These are phyloP conservation scores for Ogataea angusta DNA, from an alignment of 805 yeast genomes.

Conservation along the genomic window DNA sequence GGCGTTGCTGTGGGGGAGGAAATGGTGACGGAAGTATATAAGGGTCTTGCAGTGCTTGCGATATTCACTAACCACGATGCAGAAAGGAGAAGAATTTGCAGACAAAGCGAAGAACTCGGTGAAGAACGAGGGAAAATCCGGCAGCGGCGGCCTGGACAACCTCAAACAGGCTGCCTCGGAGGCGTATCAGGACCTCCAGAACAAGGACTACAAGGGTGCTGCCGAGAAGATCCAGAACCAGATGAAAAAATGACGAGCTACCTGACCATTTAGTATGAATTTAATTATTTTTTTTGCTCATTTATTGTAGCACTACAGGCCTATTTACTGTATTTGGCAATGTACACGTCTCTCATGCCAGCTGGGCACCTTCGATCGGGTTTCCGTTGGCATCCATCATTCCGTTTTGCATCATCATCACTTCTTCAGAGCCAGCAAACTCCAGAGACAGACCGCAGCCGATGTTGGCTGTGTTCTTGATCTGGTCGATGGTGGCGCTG, in stretches of 20 bases:
- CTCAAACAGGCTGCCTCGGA: slow-evolving; percentile 70
- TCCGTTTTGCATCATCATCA: slow-evolving; percentile 88
- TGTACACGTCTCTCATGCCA: slow-evolving; percentile 6
- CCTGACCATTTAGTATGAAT: slow-evolving; percentile 22
- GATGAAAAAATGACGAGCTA: slow-evolving; percentile 38
- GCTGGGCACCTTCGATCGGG: slow-evolving; percentile 72
- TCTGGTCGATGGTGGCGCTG: slow-evolving; percentile 88
- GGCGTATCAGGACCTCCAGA: slow-evolving; percentile 62
- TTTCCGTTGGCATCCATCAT: slow-evolving; percentile 79
- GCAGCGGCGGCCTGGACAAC: slow-evolving; percentile 62
- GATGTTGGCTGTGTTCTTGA: slow-evolving; percentile 69
- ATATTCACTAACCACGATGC: not conserved
- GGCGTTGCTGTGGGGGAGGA: not conserved
- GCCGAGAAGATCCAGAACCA: slow-evolving; percentile 68
- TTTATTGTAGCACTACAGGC: slow-evolving; percentile 1
- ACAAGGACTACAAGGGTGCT: slow-evolving; percentile 65
- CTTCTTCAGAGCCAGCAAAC: slow-evolving; percentile 90
- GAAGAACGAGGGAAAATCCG: slow-evolving; percentile 44
- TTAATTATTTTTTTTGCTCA: not conserved
- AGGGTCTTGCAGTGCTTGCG: not conserved
- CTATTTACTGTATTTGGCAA: slow-evolving; percentile 27
- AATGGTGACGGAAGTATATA: no score
- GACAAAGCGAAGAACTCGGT: slow-evolving; percentile 65
- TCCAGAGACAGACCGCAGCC: slow-evolving; percentile 96
- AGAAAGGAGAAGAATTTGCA: slow-evolving; percentile 59